Evolutionary conservation across 2,329 filamentous ascomycete genomes (phyloP).

Genomic region (Penicillium griseofulvum): DNA sequence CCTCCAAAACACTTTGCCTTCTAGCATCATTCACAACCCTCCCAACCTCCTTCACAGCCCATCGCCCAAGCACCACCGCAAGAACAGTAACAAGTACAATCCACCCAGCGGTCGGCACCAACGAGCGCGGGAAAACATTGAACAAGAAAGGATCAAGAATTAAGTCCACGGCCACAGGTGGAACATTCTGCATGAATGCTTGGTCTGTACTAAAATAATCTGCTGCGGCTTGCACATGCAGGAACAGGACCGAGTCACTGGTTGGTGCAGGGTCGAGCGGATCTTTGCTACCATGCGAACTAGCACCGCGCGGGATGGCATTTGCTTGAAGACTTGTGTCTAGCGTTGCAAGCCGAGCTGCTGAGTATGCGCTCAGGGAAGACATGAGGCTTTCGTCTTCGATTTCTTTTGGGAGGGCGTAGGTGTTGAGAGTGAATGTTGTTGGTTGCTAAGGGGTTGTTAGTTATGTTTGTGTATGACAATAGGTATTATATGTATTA

Average conservation of each 20-base stretch:
- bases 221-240: constrained; percentile 72
- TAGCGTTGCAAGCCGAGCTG: constrained; percentile 45
- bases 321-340: constrained; percentile 16
- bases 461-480: constrained; percentile 13
- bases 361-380: constrained; percentile 63
- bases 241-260: constrained; percentile 60
- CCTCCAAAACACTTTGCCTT: constrained; percentile 8
- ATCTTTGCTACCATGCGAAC: not conserved
- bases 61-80: constrained; percentile 48
- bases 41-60: constrained; percentile 26
- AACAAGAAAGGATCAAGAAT: constrained; percentile 82
- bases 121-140: constrained; percentile 75
- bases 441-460: constrained; percentile 71
- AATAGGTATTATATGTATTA: not conserved
- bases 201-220: constrained; percentile 78
- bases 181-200: constrained; percentile 71
- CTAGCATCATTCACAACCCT: constrained; percentile 23
- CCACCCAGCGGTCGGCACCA: constrained; percentile 70
- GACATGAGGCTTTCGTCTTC: constrained; percentile 61
- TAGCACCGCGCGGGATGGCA: constrained; percentile 9
- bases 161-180: constrained; percentile 72
- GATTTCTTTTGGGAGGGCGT: constrained; percentile 61
- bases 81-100: constrained; percentile 59
- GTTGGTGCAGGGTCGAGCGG: constrained; percentile 21
- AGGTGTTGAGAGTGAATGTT: constrained; percentile 67